A percentile compares a stretch with the other conserved stretches of the same genome.
Conservation (phyloP, 768 basidiomycete genomes). For the Russula griseocarnosa region DNA sequence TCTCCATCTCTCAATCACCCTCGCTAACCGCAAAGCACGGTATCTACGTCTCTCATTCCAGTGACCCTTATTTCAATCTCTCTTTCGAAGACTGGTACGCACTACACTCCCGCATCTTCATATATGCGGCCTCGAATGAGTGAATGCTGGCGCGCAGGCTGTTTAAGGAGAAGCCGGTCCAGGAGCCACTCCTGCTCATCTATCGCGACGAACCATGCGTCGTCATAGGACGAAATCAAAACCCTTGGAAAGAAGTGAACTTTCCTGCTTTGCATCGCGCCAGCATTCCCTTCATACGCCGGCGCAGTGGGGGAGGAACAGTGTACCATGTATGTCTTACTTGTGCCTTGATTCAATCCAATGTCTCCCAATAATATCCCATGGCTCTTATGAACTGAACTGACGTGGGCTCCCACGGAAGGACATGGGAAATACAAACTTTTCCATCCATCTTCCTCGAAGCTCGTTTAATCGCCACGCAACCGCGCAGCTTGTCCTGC, state of each 20-base stretch:
- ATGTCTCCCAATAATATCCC: not conserved
- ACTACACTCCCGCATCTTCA: conserved; percentile 35
- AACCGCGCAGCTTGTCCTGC: conserved; percentile 73
- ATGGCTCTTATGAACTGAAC: too few species aligned
- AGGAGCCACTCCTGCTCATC: conserved; percentile 72
- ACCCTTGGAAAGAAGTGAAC: conserved; percentile 97
- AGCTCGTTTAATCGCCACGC: conserved; percentile 70
- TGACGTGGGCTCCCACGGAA: conserved; percentile 33
- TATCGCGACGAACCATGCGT: conserved; percentile 89
- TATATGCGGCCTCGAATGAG: conserved; percentile 35
- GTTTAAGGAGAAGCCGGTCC: conserved; percentile 69
- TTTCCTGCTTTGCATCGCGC: conserved; percentile 49
- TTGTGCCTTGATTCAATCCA: not conserved
- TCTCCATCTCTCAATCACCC: conserved; percentile 12
- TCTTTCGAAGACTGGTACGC: conserved; percentile 84
- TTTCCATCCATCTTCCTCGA: conserved; percentile 87
- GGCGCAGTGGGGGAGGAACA: conserved; percentile 90
- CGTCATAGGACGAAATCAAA: conserved; percentile 93
- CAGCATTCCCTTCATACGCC: conserved; percentile 71
- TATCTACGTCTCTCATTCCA: conserved; percentile 71
- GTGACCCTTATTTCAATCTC: conserved; percentile 85
- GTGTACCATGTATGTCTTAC: conserved; percentile 79
- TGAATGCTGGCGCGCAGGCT: conserved; percentile 45
- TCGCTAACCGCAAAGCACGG: conserved; percentile 37
- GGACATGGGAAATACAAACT: conserved; percentile 98